A percentile compares a stretch with the other conserved stretches of the same genome.
Conservation (phyloP, 2,329 filamentous ascomycete genomes). For the Colletotrichum sp. region DNA sequence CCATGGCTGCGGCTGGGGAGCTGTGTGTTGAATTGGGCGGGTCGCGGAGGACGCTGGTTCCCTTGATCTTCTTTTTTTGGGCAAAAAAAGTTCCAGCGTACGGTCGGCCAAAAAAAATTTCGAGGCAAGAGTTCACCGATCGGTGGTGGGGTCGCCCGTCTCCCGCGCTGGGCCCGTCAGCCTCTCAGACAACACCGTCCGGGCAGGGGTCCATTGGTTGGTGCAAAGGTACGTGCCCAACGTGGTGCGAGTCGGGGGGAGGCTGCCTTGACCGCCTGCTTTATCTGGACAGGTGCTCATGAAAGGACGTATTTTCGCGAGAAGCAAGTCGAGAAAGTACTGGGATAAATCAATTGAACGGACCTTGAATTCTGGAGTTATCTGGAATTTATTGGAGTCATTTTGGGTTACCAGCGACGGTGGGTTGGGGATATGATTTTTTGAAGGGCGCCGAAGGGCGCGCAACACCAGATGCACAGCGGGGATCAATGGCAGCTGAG, state of each 20-base stretch:
- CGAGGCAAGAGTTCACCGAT: conserved; percentile 17
- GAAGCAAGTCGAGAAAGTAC: background rate
- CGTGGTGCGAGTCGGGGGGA: background rate
- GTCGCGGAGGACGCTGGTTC: conserved; percentile 16
- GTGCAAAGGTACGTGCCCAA: background rate
- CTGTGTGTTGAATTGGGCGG: conserved; percentile 3
- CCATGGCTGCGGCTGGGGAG: conserved; percentile 29
- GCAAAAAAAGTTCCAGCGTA: background rate
- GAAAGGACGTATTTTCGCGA: background rate
- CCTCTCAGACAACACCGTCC: conserved; percentile 18
- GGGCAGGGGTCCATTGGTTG: background rate
- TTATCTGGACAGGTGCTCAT: background rate
- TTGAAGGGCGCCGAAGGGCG: background rate
- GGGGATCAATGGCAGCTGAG: background rate
- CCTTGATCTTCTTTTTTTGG: background rate
- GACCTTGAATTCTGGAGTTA: background rate
- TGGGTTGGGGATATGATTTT: background rate
- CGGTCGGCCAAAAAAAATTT: conserved; percentile 13
- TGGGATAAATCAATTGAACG: background rate
- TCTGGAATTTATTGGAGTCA: background rate
- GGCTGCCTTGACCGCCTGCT: background rate
- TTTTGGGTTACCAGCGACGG: background rate
- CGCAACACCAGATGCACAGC: background rate
- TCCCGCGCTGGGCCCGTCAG: background rate
- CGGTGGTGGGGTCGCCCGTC: conserved; percentile 21